These are phyloP conservation scores for Hanseniaspora sp. DNA, from an alignment of 1,139 yeast species.

Conservation along the genomic window DNA sequence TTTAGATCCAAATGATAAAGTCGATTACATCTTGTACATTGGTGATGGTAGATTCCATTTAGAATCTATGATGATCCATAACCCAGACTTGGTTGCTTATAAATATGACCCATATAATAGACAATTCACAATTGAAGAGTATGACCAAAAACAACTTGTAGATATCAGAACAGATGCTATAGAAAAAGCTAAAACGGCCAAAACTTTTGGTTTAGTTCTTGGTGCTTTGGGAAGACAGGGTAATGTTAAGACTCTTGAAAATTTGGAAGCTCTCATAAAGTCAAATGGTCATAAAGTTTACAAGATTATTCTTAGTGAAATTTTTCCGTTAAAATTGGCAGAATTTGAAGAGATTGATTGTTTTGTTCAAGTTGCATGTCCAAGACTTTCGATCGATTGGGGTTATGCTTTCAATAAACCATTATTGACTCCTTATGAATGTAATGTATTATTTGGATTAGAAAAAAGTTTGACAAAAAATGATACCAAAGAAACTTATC, in stretches of 20 bases:
- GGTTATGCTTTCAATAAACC: slow-evolving; percentile 96
- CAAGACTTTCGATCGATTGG: slow-evolving; percentile 94
- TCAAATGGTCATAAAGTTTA: slow-evolving; percentile 57
- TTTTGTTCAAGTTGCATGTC: slow-evolving; percentile 96
- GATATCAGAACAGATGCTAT: slow-evolving; percentile 67
- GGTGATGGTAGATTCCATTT: slow-evolving; percentile 97
- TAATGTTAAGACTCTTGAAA: slow-evolving; percentile 59
- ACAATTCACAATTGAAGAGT: slow-evolving; percentile 77
- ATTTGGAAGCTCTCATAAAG: slow-evolving; percentile 45
- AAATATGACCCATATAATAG: slow-evolving; percentile 91
- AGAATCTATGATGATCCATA: slow-evolving; percentile 94
- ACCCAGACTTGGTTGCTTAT: slow-evolving; percentile 83
- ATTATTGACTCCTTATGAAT: slow-evolving; percentile 86
- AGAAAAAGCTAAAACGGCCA: slow-evolving; percentile 44
- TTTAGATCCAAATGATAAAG: slow-evolving; percentile 38
- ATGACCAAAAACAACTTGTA: slow-evolving; percentile 75
- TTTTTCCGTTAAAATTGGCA: slow-evolving; percentile 86
- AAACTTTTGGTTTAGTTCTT: slow-evolving; percentile 68
- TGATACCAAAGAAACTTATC: slow-evolving; percentile 49
- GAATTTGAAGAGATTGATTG: slow-evolving; percentile 91
- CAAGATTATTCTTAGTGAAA: slow-evolving; percentile 77
- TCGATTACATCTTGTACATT: slow-evolving; percentile 73
- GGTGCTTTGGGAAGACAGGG: slow-evolving; percentile 99
- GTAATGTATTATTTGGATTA: slow-evolving; percentile 74
- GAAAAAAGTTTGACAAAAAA: slow-evolving; percentile 48